Evolutionary conservation across 192 early-diverging fungal species (phyloP).

Genomic region (Backusella circina): DNA sequence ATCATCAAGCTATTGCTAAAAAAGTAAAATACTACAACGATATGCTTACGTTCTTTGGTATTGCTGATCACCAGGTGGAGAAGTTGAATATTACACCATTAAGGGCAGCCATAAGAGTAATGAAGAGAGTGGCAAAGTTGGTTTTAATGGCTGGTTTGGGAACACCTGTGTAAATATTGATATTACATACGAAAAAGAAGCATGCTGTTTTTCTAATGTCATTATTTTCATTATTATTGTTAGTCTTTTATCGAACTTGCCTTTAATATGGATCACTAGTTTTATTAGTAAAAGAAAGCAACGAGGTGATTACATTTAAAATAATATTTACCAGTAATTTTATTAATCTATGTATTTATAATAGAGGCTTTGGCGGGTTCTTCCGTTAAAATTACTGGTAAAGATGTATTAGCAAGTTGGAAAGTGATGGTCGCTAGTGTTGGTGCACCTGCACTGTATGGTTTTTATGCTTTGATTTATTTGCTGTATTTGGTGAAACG

Average conservation of each 20-base stretch:
- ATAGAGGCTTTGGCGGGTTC: constrained; percentile 82
- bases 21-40: constrained; percentile 83
- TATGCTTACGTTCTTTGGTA: constrained; percentile 86
- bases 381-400: constrained; percentile 89
- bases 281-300: constrained; percentile 51
- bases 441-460: constrained; percentile 70
- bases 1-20: constrained; percentile 62
- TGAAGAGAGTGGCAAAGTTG: constrained; percentile 65
- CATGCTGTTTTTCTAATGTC: not conserved
- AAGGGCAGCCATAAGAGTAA: constrained; percentile 61
- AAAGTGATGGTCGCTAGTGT: constrained; percentile 79
- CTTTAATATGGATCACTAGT: constrained; percentile 45
- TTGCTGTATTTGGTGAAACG: constrained; percentile 36
- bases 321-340: not conserved
- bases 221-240: not conserved
- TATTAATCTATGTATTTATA: not conserved
- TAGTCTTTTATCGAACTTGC: constrained; percentile 52
- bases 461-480: constrained; percentile 61
- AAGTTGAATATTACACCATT: constrained; percentile 65
- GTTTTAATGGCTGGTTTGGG: constrained; percentile 70
- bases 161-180: constrained; percentile 71
- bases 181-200: not conserved
- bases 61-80: constrained; percentile 95
- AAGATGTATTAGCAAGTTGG: constrained; percentile 96
- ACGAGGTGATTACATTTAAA: constrained; percentile 26